Evolutionary conservation across 257 asterid species (phyloP).

Genomic region (Capsicum pubescens): DNA sequence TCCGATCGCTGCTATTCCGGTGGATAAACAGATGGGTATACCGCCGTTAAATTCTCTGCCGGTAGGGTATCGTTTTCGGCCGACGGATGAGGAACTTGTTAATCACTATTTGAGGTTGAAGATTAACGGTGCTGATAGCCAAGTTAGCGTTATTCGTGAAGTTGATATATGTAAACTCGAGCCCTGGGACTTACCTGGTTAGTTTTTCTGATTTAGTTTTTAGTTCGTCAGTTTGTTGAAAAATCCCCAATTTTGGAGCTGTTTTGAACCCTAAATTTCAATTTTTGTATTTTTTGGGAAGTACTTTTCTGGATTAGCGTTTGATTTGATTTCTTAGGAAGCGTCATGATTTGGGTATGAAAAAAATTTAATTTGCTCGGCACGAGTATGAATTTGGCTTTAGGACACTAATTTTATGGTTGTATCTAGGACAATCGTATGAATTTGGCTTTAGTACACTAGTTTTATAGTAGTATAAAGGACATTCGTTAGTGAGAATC

Average conservation of each 20-base stretch:
- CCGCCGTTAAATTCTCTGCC: conserved; percentile 65
- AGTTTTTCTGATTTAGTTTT: neutral
- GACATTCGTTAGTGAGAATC: no score
- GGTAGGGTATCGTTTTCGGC: conserved; percentile 90
- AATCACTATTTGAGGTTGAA: conserved; percentile 76
- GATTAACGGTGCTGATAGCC: conserved; percentile 62
- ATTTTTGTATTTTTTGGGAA: neutral
- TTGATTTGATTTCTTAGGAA: neutral
- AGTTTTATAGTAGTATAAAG: no score
- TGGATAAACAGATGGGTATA: conserved; percentile 55
- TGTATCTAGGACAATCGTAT: no score
- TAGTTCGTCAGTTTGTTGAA: neutral
- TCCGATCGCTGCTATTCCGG: conserved; percentile 66
- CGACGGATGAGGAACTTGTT: conserved; percentile 89
- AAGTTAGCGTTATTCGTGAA: conserved; percentile 78
- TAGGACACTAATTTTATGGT: neutral
- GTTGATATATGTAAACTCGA: conserved; percentile 82
- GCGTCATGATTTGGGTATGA: neutral
- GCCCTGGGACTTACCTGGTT: conserved; percentile 90
- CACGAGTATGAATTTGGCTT: neutral
- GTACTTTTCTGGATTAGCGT: neutral
- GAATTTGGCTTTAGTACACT: neutral
- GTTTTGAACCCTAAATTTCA: neutral
- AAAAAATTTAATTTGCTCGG: neutral
- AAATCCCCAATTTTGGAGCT: neutral